Base-by-base conservation (phyloP, 306 rosid genomes). In the Lathyrus tuberosus region DNA sequence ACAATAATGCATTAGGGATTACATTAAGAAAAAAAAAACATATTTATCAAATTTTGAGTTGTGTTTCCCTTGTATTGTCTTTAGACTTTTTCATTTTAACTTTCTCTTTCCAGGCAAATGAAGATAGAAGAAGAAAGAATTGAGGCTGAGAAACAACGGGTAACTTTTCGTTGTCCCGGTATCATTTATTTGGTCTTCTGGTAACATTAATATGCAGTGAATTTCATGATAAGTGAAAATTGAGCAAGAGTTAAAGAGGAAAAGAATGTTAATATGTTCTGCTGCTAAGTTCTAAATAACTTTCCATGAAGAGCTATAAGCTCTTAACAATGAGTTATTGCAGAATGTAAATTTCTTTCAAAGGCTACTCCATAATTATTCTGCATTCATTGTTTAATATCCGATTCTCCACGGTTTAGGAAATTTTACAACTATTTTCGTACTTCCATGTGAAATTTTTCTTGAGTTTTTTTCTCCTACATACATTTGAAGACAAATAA, bases 121-220 rank as follows among this genome's bases (percentile, higher is more conserved):
- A 87, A 71, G 86, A 33, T 86, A 66, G 96, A 90, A 73, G 97
- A 91, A 10, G 96, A 89, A 81, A 91, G 99, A 86, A 94, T 94
- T 63, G 99, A 94, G 71, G 95, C 99, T 9, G 97, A 94, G 89
- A 94, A 91, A 74, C 81, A 60, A 57, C 76, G 95, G 95, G 99
- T 94, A 90, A 78, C 51, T 76, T 66, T 44, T 61, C 67, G 41
- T 40, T 37, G 24, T 35, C 30, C 5, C 67, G 11, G n/a, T 22
- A 42, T 77, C 51, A 47, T 33, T 60, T 17, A 48, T 10, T 62
- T 28, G 16, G n/a, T 52, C 41, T 43, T 69, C 35, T 73, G 46
- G 28, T 60, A 42, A 38, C 47, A 35, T 9, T 60, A 42, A 43
- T 65, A 11, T 49, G 35, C 37, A 10, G 51, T 3, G 6, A 54